Base-by-base conservation (phyloP, 768 basidiomycete genomes). In the Imleria badia region DNA sequence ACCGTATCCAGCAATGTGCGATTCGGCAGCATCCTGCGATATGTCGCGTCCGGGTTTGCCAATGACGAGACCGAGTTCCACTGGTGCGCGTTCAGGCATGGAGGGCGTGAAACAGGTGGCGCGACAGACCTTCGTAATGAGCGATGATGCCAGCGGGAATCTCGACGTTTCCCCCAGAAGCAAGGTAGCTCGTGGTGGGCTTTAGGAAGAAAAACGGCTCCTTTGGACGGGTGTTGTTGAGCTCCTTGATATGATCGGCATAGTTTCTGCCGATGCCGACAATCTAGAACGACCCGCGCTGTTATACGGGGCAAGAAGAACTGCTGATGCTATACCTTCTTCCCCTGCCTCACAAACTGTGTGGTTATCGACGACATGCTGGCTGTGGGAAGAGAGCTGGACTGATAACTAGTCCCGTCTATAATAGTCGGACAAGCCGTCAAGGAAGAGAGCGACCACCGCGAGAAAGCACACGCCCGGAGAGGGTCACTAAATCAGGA, bases 151-250 rank as follows among this genome's bases (percentile, higher is more conserved):
- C 95, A 26, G 67, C 73, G 0, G 97, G 97, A 34, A 98, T 88
- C 74, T 98, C 91, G 19, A 98, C 75, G 34, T 81, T 79, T 1
- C 91, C 93, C 0, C 90, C 91, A 15, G 84, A 83, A 20, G 76
- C 65, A 22, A 98, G 66, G 66, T 95, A 98, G 66, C 89, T 92
- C 13, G 88, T 85, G 6, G 97, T 98, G 9, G 96, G 97, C 73
- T 99, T 99, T 26, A 98, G 75, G 78, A 99, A 99, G 81, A 98
- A 95, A 79, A 99, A 98, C 0, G 97, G 97, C 67, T 98, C 95
- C 68, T 86, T 90, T 0, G 96, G 95, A 29, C 38, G 54, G 6
- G 88, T 76, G 68, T 98, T 98, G 65, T 86, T 87, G 34, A 98
- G 81, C 67, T 99, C 97, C 72, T 90, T 93, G 69, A 87, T 86